Base-by-base conservation (phyloP, 495 filamentous ascomycete species). In the Penicillium egyptiacum region DNA sequence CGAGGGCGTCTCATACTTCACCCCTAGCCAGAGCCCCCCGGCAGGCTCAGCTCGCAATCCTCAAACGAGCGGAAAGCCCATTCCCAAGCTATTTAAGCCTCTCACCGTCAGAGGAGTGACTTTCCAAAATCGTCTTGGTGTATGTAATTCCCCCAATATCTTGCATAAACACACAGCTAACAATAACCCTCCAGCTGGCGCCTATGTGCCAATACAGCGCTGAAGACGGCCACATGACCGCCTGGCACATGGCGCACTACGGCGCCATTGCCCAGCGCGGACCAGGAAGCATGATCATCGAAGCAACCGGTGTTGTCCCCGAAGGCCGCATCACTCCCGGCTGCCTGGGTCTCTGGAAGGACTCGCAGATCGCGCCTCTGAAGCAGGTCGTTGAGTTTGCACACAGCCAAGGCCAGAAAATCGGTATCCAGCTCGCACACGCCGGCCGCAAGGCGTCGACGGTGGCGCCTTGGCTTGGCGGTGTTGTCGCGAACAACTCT, bases 271-370 rank as follows among this genome's bases (percentile, higher is more conserved):
- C 81, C 31, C 74, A 78, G 57, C 81, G 86, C n/a, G 90, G 90
- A 8, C 80, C 87, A 1, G 87, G 84, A 1, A 73, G 90, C 9
- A 67, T 83, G 43, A 84, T 91, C 58, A 79, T 91, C 30, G 90
- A 94, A 71, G 88, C 89, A 12, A 89, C 88, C 0, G 79, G 83
- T 23, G 87, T 93, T 8, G 66, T 77, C 1, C 76, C 89, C 8
- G 78, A 91, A 56, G 90, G 90, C n/a, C 78, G 90, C 3, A 92
- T 93, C 72, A 86, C 88, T 1, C 89, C 89, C 0, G 77, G 89
- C 57, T 85, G 87, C 61, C 65, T 76, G 3, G 89, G 90, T 6
- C 67, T 93, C 17, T 94, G 89, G 89, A 76, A 83, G 45, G 89
- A 93, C 66, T 78, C 75, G 1, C 90, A 92, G 56, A 83, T 90